Evolutionary conservation across 495 filamentous ascomycete genomes (phyloP).

Genomic region (Aspergillus incahuasiensis): DNA sequence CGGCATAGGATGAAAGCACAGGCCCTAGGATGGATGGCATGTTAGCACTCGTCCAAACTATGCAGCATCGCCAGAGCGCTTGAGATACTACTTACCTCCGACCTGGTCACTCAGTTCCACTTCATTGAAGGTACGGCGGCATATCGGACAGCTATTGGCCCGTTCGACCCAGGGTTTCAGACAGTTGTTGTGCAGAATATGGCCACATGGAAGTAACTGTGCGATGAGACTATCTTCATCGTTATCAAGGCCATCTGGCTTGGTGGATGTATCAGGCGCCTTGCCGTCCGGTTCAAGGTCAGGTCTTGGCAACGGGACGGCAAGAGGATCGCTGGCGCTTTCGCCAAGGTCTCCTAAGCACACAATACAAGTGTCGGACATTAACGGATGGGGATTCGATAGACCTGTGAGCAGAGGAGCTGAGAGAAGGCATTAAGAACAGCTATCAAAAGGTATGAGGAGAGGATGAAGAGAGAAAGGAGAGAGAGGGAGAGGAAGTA

Average conservation of each 20-base stretch:
- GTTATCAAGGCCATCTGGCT: constrained; percentile 28
- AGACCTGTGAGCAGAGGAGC: constrained; percentile 25
- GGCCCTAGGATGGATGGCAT: constrained; percentile 47
- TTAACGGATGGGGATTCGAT: constrained; percentile 42
- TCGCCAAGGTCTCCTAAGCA: constrained; percentile 86
- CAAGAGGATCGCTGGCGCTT: constrained; percentile 49
- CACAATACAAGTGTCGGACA: constrained; percentile 95
- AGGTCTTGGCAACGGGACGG: constrained; percentile 44
- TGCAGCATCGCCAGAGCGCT: neutral
- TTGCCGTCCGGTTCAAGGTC: constrained; percentile 32
- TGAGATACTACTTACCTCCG: constrained; percentile 56
- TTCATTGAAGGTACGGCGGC: constrained; percentile 81
- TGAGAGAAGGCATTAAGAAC: constrained; percentile 47
- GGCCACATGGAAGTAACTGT: constrained; percentile 70
- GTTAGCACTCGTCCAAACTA: constrained; percentile 2
- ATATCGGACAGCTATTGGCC: constrained; percentile 97
- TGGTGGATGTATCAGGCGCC: constrained; percentile 31
- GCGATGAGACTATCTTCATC: constrained; percentile 52
- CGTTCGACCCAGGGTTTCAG: constrained; percentile 89
- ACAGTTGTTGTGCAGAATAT: constrained; percentile 87
- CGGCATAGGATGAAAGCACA: constrained; percentile 72
- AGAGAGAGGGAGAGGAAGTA: constrained; percentile 25
- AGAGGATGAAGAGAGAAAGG: constrained; percentile 19
- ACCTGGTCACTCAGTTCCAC: constrained; percentile 75
- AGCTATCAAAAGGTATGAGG: constrained; percentile 20